These are phyloP conservation scores for Eucalyptus sp. DNA, from an alignment of 345 rosid genomes.

Conservation along the genomic window DNA sequence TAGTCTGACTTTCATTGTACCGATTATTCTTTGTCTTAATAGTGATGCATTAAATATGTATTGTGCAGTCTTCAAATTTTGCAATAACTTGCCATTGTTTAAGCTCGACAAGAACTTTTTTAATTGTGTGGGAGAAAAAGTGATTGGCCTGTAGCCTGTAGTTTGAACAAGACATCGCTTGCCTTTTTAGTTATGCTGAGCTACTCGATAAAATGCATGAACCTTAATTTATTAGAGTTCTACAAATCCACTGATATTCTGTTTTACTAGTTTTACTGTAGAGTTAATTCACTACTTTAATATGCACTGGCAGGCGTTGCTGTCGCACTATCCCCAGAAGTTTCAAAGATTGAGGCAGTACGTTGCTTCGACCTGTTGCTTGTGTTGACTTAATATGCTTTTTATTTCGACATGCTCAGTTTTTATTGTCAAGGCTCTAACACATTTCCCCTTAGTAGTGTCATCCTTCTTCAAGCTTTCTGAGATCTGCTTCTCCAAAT, in stretches of 20 bases:
- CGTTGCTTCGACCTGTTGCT: background rate
- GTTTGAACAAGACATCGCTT: background rate
- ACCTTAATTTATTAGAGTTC: background rate
- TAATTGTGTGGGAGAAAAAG: background rate
- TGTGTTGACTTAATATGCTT: background rate
- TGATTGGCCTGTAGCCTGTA: background rate
- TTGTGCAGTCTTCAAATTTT: background rate
- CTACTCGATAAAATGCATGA: background rate
- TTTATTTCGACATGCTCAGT: background rate
- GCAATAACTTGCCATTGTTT: background rate
- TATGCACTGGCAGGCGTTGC: conserved; percentile 43
- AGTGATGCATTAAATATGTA: background rate
- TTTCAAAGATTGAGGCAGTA: conserved; percentile 57
- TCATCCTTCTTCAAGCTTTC: background rate
- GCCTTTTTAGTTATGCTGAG: background rate
- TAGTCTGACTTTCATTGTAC: background rate
- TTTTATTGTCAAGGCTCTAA: background rate
- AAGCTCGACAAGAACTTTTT: background rate
- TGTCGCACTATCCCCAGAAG: conserved; percentile 59
- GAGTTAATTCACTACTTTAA: background rate
- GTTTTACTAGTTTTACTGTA: background rate
- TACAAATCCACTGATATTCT: background rate
- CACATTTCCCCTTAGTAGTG: background rate
- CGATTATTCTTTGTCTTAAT: background rate
- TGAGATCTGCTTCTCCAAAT: background rate